Conservation (phyloP, 2,329 filamentous ascomycete species). For the Trichoderma atrobrunneum region DNA sequence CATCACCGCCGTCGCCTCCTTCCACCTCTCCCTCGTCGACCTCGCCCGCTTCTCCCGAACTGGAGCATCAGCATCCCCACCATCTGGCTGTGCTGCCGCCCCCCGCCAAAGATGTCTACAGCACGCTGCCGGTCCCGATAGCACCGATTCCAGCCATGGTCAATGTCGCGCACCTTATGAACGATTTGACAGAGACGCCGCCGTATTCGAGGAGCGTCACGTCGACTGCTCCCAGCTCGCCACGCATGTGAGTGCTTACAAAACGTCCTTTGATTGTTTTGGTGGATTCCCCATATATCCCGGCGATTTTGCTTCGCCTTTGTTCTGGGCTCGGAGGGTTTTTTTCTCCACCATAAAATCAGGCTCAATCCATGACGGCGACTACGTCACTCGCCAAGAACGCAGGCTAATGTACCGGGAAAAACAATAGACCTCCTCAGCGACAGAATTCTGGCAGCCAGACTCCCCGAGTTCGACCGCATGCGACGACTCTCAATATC, state of each 20-base stretch:
- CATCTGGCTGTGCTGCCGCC: slow-evolving; percentile 36
- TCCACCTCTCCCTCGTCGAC: slow-evolving; percentile 28
- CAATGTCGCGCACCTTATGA: slow-evolving; percentile 42
- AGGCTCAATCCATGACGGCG: background rate
- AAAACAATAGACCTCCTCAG: slow-evolving; percentile 55
- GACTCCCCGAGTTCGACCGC: slow-evolving; percentile 74
- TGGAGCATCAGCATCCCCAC: slow-evolving; percentile 33
- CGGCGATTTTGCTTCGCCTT: background rate
- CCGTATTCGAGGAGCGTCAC: slow-evolving; percentile 55
- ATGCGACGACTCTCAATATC: slow-evolving; percentile 94
- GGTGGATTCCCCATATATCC: background rate
- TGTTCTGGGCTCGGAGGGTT: background rate
- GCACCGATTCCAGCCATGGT: slow-evolving; percentile 39
- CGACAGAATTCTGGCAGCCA: slow-evolving; percentile 72
- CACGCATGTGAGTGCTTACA: slow-evolving; percentile 50
- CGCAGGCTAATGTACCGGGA: background rate
- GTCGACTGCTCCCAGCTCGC: slow-evolving; percentile 58
- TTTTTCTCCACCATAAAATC: background rate
- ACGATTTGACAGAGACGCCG: slow-evolving; percentile 51
- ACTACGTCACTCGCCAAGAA: background rate
- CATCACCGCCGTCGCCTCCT: slow-evolving; percentile 32
- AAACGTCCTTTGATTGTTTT: background rate
- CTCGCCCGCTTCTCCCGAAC: slow-evolving; percentile 31
- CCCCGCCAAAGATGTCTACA: slow-evolving; percentile 33
- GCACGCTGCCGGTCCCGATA: slow-evolving; percentile 25